Evolutionary conservation across 1,139 yeast genomes (phyloP), one percentile per base, ranked within the genome.

Genomic region (Suhomyces atakaporum): DNA sequence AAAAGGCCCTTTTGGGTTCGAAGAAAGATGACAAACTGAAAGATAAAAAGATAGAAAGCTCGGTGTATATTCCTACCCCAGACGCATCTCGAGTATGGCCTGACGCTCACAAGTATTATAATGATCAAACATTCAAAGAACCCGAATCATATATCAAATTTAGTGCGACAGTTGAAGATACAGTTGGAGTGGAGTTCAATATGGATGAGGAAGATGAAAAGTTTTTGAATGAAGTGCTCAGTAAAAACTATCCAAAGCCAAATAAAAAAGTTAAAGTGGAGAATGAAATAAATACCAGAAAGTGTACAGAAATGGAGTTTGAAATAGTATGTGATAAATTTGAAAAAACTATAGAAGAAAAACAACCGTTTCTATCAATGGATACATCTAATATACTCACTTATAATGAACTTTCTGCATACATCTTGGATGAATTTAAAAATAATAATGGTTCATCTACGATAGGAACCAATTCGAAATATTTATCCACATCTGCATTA

Each of bases 161-260:
- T 50, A 85, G 96, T 38, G 95, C 96, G 3, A 92, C 97, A 0
- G 95, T 92, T 12, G 98, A 94, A 56, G 97, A 92, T 56, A 84
- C 95, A 16, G 73, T 81, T 14, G 97, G 97, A 1, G 81, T 85
- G 35, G 81, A 81, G 24, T 92, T 89, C 61, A 84, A 84, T 60
- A 79, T 94, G 85, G 98, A 94, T 62, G 98, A 92, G 59, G 72
- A 54, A 8, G 99, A 92, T 61, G 95, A 82, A 27, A 75, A 62
- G 42, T 90, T 84, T 56, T 61, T 87, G 35, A 58, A 56, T 2
- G 56, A 66, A 8, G 56, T 63, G 21, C 44, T 69, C 35, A 76
- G 77, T 45, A 63, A 64, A 27, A 51, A 58, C 7, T 56, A 54
- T 27, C 66, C 64, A 23, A 54, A 55, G 35, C 32, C 44, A n/a